phyloP scores from a whole-genome alignment of 176 grass and related monocot species.

The Tillandsia fasciculata region DNA sequence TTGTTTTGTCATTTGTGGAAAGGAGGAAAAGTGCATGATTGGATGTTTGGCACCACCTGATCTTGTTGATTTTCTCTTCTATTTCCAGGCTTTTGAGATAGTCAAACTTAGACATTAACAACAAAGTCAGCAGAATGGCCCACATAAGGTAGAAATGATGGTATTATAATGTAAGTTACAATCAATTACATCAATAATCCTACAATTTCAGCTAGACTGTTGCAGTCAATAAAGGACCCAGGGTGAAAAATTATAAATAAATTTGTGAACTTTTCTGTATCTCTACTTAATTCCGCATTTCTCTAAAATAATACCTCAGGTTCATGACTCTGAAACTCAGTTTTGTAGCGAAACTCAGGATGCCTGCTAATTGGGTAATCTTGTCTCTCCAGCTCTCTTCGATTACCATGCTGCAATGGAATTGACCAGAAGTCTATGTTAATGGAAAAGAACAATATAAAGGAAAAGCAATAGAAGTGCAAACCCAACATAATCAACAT shows the following conservation, averaged over 20 bases:
- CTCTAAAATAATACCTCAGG: slow-evolving; percentile 46
- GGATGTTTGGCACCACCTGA: slow-evolving; percentile 66
- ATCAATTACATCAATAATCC: not conserved
- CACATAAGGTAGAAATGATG: not conserved
- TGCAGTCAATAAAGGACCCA: not conserved
- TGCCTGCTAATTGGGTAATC: slow-evolving; percentile 52
- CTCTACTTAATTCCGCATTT: not conserved
- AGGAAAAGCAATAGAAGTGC: slow-evolving; percentile 13
- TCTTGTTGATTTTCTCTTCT: slow-evolving; percentile 95
- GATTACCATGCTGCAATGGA: slow-evolving; percentile 37
- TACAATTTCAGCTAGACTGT: not conserved
- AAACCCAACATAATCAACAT: slow-evolving; percentile 16
- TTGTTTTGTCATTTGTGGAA: slow-evolving; percentile 92
- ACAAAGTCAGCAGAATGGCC: slow-evolving; percentile 5
- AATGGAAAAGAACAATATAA: slow-evolving; percentile 12
- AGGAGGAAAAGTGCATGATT: slow-evolving; percentile 62
- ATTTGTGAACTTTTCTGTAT: not conserved
- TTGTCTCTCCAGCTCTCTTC: slow-evolving; percentile 78
- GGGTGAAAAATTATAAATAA: not conserved
- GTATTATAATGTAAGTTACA: too few species aligned
- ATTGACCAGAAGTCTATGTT: slow-evolving; percentile 8
- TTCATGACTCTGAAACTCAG: slow-evolving; percentile 91
- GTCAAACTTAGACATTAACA: slow-evolving; percentile 58
- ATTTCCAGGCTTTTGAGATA: slow-evolving; percentile 98
- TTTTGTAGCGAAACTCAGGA: slow-evolving; percentile 81